These are phyloP conservation scores for Fusarium mangiferae DNA, from an alignment of 2,329 filamentous ascomycete species.

Conservation along the genomic window DNA sequence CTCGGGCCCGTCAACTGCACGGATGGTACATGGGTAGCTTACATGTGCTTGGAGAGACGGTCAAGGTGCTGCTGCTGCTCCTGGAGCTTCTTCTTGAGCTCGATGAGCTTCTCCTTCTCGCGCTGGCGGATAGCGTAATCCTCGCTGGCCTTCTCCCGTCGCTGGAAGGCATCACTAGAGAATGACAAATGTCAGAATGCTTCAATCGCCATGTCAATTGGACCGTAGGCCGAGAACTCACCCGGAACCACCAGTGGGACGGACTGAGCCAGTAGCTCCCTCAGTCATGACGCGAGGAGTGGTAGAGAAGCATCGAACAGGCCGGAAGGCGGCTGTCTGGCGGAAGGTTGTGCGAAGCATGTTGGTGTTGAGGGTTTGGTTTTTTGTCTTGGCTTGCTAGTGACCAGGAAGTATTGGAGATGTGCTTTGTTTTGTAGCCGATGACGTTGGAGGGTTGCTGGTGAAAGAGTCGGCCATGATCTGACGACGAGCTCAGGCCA, in stretches of 20 bases:
- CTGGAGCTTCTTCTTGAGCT: slow-evolving; percentile 76
- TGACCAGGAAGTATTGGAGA: slow-evolving; percentile 16
- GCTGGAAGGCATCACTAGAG: slow-evolving; percentile 87
- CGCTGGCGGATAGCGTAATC: slow-evolving; percentile 85
- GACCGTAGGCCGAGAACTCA: slow-evolving; percentile 51
- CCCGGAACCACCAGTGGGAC: slow-evolving; percentile 63
- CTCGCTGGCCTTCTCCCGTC: slow-evolving; percentile 89
- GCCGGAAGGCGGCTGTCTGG: slow-evolving; percentile 65
- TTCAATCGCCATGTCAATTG: slow-evolving; percentile 16
- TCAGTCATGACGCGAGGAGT: slow-evolving; percentile 72
- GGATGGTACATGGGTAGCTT: slow-evolving; percentile 48
- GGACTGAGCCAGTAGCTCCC: slow-evolving; percentile 75
- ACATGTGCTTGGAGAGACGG: slow-evolving; percentile 90
- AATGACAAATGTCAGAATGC: neutral
- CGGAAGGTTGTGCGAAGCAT: slow-evolving; percentile 76
- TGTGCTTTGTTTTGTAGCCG: slow-evolving; percentile 36
- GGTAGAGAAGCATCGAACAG: slow-evolving; percentile 70
- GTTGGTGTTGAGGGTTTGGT: slow-evolving; percentile 36
- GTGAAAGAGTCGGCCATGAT: slow-evolving; percentile 40
- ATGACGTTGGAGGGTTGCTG: slow-evolving; percentile 42
- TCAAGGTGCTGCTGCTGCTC: slow-evolving; percentile 86
- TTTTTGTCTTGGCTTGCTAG: slow-evolving; percentile 19
- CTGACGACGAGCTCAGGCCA: slow-evolving; percentile 31
- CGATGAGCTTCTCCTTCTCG: slow-evolving; percentile 88
- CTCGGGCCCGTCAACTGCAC: neutral